Evolutionary conservation across 441 rosid species (phyloP), one percentile per base, ranked within the genome.

Genomic region (Pelargonium myrrhifolium): DNA sequence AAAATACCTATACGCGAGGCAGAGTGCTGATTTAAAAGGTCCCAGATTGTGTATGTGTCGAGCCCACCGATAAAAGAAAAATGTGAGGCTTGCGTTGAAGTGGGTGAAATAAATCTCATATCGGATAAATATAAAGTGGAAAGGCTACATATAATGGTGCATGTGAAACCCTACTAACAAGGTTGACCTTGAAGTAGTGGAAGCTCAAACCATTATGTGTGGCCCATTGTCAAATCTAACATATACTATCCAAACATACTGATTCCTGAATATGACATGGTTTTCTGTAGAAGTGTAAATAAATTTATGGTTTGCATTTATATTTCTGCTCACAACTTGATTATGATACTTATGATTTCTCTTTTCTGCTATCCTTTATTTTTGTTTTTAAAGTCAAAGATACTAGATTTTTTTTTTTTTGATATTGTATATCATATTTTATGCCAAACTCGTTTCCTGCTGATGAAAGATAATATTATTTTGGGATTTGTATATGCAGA

Each of bases 401-500:
- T 53, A 17, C 24, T 42, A 17, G 2, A 6, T 17, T 53, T 1
- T 53, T 53, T 53, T 51, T 3, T 1, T 28, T 31, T 31, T 31
- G 37, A 3, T 31, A 17, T 17, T n/a, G 21, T 6, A 53, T 15
- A 17, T 10, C 15, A 15, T 8, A 22, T 56, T 21, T 55, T 9
- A 37, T 69, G 45, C 59, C 35, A 62, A 64, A 63, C 42, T 71
- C 39, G 1, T 37, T 68, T 69, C 60, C 28, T 65, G 65, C 42
- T 31, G n/a, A 65, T 47, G 66, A 70, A 53, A 70, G 11, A 14
- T 55, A 24, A 60, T 42, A 10, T 37, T 64, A 35, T 68, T 70
- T 64, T 59, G 15, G 53, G 39, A 62, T 62, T 24, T 66, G 21
- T 64, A 70, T 77, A 62, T 80, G 81, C 89, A 93, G 99, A 83